Base-by-base conservation (phyloP, 2,329 filamentous ascomycete genomes). In the Fusarium sarcochroum region DNA sequence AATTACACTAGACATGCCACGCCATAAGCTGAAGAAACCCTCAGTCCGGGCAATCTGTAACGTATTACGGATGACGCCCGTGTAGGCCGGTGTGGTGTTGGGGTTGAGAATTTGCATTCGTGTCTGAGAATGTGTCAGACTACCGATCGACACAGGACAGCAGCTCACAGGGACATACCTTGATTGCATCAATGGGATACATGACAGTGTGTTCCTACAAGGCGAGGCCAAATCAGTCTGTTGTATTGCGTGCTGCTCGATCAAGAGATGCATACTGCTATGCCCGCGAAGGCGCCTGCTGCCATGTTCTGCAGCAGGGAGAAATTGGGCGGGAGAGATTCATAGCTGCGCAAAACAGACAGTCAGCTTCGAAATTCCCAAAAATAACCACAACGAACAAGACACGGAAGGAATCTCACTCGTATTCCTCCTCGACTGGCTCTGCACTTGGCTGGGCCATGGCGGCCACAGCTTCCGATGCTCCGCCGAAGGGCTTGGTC, bases 111-210 rank as follows among this genome's bases (percentile, higher is more conserved):
- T 91, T 85, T 99, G 96, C 94, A 98, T 98, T 79, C 96, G 92
- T 44, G 96, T 99, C 96, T 98, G 77, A 32, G 20, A 8, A 52
- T 17, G 27, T 51, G 61, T 76, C 60, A 74, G 73, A 30, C 56
- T 46, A 14, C 30, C 57, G 49, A 38, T 63, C 46, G 53, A 40
- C 53, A 52, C 20, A 40, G 44, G 51, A 37, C 23, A 40, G 18
- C 35, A 20, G 18, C 25, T 34, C 17, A 42, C 58, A 18, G 58
- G 6, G 41, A 58, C 79, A 70, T 72, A 98, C 96, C 91, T 99
- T 99, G 78, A 99, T 92, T 73, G 97, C 89, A 83, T 99, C 96
- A 77, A 99, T 92, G 20, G 96, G 96, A 79, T 99, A 99, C 96
- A 99, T 98, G 76, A 97, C 94, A 62, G 95, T 97, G 81, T 98